Percentiles rank a stretch among this genome's conserved stretches.
phyloP scores from a whole-genome alignment of 78 protist genomes.

The Chrysochromulina parva region DNA sequence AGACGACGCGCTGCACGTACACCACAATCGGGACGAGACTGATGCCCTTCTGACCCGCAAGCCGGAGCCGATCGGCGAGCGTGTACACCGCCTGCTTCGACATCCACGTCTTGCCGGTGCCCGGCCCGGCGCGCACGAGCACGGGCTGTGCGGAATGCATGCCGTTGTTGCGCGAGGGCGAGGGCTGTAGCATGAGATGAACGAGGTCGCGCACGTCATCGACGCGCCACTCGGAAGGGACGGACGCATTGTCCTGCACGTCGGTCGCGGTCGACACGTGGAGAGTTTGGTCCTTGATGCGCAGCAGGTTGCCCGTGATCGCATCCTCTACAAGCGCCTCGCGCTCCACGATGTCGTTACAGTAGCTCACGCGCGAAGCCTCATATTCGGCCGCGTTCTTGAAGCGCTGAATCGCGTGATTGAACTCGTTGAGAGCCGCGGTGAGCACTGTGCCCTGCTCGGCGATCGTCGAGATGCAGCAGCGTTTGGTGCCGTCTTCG shows the following conservation, averaged over 20 bases:
- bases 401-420: background rate
- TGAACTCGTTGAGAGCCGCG: background rate
- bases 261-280: background rate
- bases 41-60: background rate
- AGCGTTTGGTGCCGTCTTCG: too few relatives aligned
- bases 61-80: background rate
- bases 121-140: background rate
- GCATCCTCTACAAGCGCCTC: background rate
- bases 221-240: background rate
- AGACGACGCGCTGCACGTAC: conserved; percentile 3
- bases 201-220: background rate
- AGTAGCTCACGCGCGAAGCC: background rate
- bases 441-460: too few relatives aligned
- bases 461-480: too few relatives aligned
- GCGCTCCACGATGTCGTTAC: background rate
- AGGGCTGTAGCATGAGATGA: background rate
- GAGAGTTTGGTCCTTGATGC: background rate
- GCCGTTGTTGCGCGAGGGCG: background rate
- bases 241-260: background rate
- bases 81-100: background rate
- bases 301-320: background rate
- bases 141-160: background rate
- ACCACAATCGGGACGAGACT: background rate
- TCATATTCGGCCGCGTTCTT: background rate
- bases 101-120: conserved; percentile 2